Percentiles rank a stretch among this genome's conserved stretches.
These are phyloP conservation scores for Pseudogymnoascus verrucosus DNA, from an alignment of 2,329 filamentous ascomycete genomes.

Conservation along the genomic window DNA sequence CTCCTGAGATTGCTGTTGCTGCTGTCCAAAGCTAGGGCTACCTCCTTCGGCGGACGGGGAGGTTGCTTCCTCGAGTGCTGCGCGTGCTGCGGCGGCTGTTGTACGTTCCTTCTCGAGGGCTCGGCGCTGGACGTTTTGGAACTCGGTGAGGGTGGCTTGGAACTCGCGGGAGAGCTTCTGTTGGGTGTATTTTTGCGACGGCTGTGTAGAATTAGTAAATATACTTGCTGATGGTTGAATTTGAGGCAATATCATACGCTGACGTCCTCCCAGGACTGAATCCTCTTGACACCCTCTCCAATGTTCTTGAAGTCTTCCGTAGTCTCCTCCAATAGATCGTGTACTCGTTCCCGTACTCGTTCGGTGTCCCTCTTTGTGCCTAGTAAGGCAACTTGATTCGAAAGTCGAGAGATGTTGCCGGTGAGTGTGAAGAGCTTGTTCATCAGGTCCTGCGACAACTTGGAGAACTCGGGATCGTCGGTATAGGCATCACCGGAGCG, in stretches of 20 bases:
- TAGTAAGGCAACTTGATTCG: constrained; percentile 74
- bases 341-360: constrained; percentile 81
- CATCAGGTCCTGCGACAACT: constrained; percentile 73
- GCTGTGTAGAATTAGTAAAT: constrained; percentile 42
- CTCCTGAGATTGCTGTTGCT: constrained; percentile 63
- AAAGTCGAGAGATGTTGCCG: constrained; percentile 76
- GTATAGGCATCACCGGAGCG: constrained; percentile 69
- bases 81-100: constrained; percentile 73
- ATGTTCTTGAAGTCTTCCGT: constrained; percentile 82
- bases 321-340: constrained; percentile 79
- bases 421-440: constrained; percentile 85
- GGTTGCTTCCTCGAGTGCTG: constrained; percentile 60
- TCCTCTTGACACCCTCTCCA: constrained; percentile 86
- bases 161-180: constrained; percentile 93
- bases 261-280: constrained; percentile 79
- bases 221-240: not conserved
- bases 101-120: constrained; percentile 90
- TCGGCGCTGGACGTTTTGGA: constrained; percentile 82
- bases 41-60: constrained; percentile 29
- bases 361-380: constrained; percentile 89
- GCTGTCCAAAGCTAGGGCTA: constrained; percentile 38
- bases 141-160: constrained; percentile 78
- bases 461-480: constrained; percentile 88
- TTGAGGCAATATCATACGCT: constrained; percentile 43
- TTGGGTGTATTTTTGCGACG: constrained; percentile 92